Conservation (phyloP, 352 stramenopile genomes). For the Phytophthora hybrid region DNA sequence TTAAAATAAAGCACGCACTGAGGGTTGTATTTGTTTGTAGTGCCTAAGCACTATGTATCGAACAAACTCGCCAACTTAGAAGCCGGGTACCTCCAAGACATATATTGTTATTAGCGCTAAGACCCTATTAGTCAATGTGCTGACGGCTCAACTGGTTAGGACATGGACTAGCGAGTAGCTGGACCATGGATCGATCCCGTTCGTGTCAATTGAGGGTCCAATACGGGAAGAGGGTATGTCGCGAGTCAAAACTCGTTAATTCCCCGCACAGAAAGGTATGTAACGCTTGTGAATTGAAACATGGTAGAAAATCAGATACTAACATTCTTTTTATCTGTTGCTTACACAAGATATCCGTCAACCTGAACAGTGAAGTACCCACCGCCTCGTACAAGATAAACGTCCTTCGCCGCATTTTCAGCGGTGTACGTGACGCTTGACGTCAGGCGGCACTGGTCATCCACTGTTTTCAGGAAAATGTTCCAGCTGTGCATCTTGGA, state of each 20-base stretch:
- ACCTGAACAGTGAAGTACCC: constrained; percentile 10
- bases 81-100: neutral
- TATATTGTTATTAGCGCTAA: neutral
- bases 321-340: constrained; percentile 7
- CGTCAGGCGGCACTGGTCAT: neutral
- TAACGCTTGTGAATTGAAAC: constrained; percentile 10
- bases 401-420: constrained; percentile 7
- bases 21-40: neutral
- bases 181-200: neutral
- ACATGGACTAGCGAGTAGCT: neutral
- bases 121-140: neutral
- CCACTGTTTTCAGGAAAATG: neutral
- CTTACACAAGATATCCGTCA: neutral
- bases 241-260: constrained; percentile 11
- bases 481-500: constrained; percentile 14
- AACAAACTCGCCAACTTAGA: neutral
- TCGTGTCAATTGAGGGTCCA: constrained; percentile 16
- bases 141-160: constrained; percentile 7
- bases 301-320: neutral
- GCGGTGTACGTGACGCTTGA: constrained; percentile 4
- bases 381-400: constrained; percentile 10
- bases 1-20: neutral
- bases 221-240: constrained; percentile 9
- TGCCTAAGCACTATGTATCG: neutral
- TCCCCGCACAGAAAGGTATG: constrained; percentile 16